phyloP scores from a whole-genome alignment of 805 yeast species.

The Yueomyces sp. region DNA sequence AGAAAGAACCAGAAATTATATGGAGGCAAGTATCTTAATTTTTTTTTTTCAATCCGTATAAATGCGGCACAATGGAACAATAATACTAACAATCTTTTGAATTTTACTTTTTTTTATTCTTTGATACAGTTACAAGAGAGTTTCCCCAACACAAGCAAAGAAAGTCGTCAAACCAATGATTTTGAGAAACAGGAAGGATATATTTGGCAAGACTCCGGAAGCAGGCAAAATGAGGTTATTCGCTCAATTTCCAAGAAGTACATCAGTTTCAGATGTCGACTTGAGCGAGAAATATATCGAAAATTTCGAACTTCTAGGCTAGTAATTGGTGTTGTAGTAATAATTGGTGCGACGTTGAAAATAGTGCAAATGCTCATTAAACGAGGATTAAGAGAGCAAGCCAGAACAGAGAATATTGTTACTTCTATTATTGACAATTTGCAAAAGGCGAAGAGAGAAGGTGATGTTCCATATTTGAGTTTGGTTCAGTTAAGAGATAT shows the following conservation, averaged over 20 bases:
- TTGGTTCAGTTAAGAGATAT: conserved; percentile 63
- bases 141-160: conserved; percentile 16
- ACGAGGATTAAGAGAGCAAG: conserved; percentile 26
- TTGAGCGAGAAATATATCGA: conserved; percentile 37
- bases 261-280: conserved; percentile 43
- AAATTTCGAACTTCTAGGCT: conserved; percentile 20
- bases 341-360: conserved; percentile 9
- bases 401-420: conserved; percentile 32
- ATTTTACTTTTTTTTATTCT: conserved; percentile 2
- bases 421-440: conserved; percentile 38
- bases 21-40: conserved; percentile 6
- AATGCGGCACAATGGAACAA: not conserved
- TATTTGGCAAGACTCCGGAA: conserved; percentile 21
- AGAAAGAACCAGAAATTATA: conserved; percentile 45
- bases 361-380: conserved; percentile 25
- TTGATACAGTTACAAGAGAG: conserved; percentile 16
- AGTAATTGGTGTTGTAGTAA: conserved; percentile 5
- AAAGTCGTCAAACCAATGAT: conserved; percentile 28
- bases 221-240: conserved; percentile 37
- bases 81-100: conserved; percentile 14
- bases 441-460: conserved; percentile 30
- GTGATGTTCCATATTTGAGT: conserved; percentile 39
- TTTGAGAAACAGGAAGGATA: conserved; percentile 25
- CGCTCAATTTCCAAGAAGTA: conserved; percentile 61
- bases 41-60: not conserved